Base-by-base conservation (phyloP, 2,329 filamentous ascomycete species). In the Fusarium dimerum region DNA sequence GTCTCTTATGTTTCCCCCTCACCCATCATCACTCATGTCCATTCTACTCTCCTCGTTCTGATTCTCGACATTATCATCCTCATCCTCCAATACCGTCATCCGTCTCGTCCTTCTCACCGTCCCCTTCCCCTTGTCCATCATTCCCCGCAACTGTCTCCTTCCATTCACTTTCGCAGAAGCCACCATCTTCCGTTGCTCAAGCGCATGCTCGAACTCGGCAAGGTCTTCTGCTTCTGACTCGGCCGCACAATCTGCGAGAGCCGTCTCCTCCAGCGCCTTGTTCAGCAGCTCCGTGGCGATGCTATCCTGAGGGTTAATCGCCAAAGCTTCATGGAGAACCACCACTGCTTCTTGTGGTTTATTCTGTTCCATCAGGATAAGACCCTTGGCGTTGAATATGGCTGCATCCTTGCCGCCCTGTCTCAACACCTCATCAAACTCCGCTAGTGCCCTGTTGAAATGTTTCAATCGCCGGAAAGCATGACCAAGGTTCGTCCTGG, bases 361-460 rank as follows among this genome's bases (percentile, higher is more conserved):
- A 15, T 84, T 85, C 60, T 91, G 78, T 64, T 96, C 91, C 61
- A 97, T 81, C 49, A 93, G 79, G 12, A 96, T 88, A 15, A 97
- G 77, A 0, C 90, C 93, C 65, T 96, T 93, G 11, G 91, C 87
- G 45, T 85, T 84, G 67, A 96, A 94, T 3, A 94, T 83, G 30
- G 84, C 81, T 1, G 89, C 81, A 57, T 94, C 89, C 59, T 92
- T 92, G 41, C 88, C 88, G 8, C 91, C 90, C 43, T 90, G 83
- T 12, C 93, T 81, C 30, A 97, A 79, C 30, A 96, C 94, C 65
- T 92, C 87, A 58, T 97, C 89, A 64, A 97, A 97, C 66, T 93
- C 84, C 2, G 78, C 80, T 11, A 97, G 79, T 0, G 93, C 88
- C 48, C 89, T 84, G 30, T 86, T 80, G 60, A 87, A 85, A 51